Evolutionary conservation across 2,329 filamentous ascomycete species (phyloP), one percentile per base, ranked within the genome.

Genomic region (Cercospora beticola): DNA sequence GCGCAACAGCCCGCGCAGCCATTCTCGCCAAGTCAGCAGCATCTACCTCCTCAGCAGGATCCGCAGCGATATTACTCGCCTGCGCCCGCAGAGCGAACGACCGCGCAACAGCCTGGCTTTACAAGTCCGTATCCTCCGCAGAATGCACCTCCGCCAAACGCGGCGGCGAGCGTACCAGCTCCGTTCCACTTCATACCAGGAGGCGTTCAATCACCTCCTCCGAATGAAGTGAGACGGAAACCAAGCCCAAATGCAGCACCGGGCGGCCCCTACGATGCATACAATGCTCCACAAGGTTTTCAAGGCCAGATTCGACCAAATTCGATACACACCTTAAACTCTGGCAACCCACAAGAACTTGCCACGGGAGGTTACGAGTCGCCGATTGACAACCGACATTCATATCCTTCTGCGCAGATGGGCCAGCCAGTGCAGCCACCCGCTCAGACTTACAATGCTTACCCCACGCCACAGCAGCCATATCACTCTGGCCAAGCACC

Each of bases 301-400:
- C 76, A 77, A 77, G 72, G 70, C 73, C 81, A 72, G 79, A 83
- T 76, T 72, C 71, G 77, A 58, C 78, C 78, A 10, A 78, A 73
- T 67, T 80, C 67, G 74, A 81, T 76, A 76, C 80, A 77, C 73
- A 79, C 78, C 0, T 75, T 78, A 12, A 79, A 79, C 70, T 75
- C 73, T 59, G 79, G 78, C 23, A 77, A 79, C 57, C 83, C 83
- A 5, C 83, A 84, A 68, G 83, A 85, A 73, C 77, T 85, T 18
- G 80, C 82, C 18, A 83, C 82, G 4, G 78, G 79, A 10, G 80
- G 81, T 28, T 83, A 81, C 68, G 83, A 84, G 70, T 83, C 81
- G 7, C 83, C 83, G 1, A 73, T 82, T 3, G 83, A 84, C 70
- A 80, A 80, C 68, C 76, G 82, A 12, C 79, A 82, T 54, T 80